These are phyloP conservation scores for Acanthamoeba triangularis DNA, from an alignment of 208 protist genomes.

Conservation along the genomic window DNA sequence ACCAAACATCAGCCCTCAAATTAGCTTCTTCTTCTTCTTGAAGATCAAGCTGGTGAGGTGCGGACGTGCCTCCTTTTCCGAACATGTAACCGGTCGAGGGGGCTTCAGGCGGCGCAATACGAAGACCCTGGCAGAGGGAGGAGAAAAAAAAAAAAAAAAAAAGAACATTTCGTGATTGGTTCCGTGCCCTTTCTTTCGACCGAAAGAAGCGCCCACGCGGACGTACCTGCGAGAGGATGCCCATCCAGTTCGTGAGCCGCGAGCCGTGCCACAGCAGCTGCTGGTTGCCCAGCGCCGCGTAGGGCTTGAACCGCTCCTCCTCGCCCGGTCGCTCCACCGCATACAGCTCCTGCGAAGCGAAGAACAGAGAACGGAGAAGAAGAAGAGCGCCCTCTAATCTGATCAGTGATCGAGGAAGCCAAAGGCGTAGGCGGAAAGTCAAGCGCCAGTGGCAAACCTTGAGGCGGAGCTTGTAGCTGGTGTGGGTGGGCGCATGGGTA, in stretches of 20 bases:
- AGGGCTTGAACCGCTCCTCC: conserved; percentile 69
- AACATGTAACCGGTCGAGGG: conserved; percentile 88
- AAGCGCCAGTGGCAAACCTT: conserved; percentile 56
- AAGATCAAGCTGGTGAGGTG: too few species aligned
- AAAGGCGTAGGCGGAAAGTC: neutral
- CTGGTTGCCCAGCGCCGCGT: conserved; percentile 57
- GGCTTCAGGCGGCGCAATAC: conserved; percentile 87
- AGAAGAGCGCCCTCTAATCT: neutral
- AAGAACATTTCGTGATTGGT: neutral
- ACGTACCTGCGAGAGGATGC: conserved; percentile 74
- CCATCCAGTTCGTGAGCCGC: conserved; percentile 66
- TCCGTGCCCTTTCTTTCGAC: too few species aligned
- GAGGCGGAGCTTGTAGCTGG: conserved; percentile 32
- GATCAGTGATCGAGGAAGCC: neutral
- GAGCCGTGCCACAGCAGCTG: conserved; percentile 85
- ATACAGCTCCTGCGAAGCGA: conserved; percentile 81
- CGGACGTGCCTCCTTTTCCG: conserved; percentile 82
- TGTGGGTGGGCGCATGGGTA: conserved; percentile 84
- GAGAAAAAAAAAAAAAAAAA: too few species aligned
- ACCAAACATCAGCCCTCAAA: too few species aligned
- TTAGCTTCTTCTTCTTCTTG: too few species aligned
- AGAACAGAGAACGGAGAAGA: neutral
- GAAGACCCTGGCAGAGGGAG: conserved; percentile 76
- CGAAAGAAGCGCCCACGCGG: conserved; percentile 76
- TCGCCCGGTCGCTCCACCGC: conserved; percentile 77